Evolutionary conservation across 2,329 filamentous ascomycete genomes (phyloP).

Genomic region (Colletotrichum falcatum): DNA sequence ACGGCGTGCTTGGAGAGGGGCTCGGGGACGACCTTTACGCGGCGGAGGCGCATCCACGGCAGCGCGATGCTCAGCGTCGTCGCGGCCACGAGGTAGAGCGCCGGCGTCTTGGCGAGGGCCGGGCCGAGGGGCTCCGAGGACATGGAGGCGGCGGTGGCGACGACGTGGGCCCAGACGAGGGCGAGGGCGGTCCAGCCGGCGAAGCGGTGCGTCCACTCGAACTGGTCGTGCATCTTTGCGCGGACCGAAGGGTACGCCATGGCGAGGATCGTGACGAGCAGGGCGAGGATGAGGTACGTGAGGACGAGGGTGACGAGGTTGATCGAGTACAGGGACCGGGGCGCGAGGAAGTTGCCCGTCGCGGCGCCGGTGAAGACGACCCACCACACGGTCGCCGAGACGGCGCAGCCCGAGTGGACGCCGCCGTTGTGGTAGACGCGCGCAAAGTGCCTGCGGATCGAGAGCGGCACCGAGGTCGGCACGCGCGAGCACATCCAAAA

Average conservation of each 20-base stretch:
- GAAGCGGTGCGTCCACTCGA: slow-evolving; percentile 79
- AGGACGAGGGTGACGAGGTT: slow-evolving; percentile 58
- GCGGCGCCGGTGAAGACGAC: slow-evolving; percentile 54
- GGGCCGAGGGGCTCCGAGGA: slow-evolving; percentile 51
- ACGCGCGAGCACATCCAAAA: slow-evolving; percentile 60
- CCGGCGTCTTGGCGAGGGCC: slow-evolving; percentile 54
- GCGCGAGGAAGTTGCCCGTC: slow-evolving; percentile 52
- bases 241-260: slow-evolving; percentile 75
- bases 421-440: slow-evolving; percentile 66
- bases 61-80: slow-evolving; percentile 75
- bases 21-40: slow-evolving; percentile 74
- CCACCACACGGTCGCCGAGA: slow-evolving; percentile 63
- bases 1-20: slow-evolving; percentile 79
- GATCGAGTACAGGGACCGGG: slow-evolving; percentile 19
- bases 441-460: slow-evolving; percentile 59
- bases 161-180: slow-evolving; percentile 73
- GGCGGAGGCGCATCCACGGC: slow-evolving; percentile 80
- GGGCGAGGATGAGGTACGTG: slow-evolving; percentile 67
- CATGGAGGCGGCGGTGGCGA: slow-evolving; percentile 63
- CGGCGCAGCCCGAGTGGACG: slow-evolving; percentile 62
- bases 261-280: slow-evolving; percentile 70
- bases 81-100: slow-evolving; percentile 75
- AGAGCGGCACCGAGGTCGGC: slow-evolving; percentile 59
- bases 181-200: slow-evolving; percentile 75
- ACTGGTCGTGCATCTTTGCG: slow-evolving; percentile 72